A percentile compares a stretch with the other conserved stretches of the same genome.
These are phyloP conservation scores for Oenanthe javanica DNA, from an alignment of 140 eudicot genomes.

Conservation along the genomic window DNA sequence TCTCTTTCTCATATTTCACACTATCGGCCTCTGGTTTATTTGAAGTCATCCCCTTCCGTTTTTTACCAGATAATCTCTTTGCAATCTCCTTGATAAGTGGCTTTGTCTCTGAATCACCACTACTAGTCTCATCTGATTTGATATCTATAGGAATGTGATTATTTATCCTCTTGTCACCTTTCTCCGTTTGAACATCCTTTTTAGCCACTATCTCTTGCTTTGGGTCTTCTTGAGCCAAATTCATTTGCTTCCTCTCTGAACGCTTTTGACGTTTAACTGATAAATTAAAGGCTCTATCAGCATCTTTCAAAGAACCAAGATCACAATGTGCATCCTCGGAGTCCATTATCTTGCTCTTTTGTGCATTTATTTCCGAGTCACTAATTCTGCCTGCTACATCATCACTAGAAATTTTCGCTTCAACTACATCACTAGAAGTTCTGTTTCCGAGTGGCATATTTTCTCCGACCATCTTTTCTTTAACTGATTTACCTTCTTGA, in stretches of 20 bases:
- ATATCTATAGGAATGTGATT: constrained; percentile 6
- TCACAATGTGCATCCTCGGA: constrained; percentile 19
- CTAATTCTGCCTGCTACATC: neutral
- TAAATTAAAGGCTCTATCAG: constrained; percentile 33
- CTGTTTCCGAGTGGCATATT: neutral
- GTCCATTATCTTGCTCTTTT: constrained; percentile 25
- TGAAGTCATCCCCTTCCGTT: neutral
- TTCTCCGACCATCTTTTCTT: neutral
- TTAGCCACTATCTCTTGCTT: neutral
- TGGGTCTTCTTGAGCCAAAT: constrained; percentile 25
- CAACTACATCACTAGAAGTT: neutral
- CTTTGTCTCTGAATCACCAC: constrained; percentile 10
- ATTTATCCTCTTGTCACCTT: constrained; percentile 19
- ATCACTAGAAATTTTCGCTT: neutral
- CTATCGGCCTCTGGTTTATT: neutral
- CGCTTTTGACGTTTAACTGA: constrained; percentile 4
- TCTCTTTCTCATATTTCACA: neutral
- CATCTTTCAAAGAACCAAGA: constrained; percentile 22
- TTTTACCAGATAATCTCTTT: neutral
- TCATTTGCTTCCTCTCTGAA: constrained; percentile 24
- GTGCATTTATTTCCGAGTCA: neutral
- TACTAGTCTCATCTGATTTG: constrained; percentile 24
- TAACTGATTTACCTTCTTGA: constrained; percentile 15
- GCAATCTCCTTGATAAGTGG: constrained; percentile 5
- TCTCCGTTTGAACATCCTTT: constrained; percentile 19